Evolutionary conservation across 805 yeast species (phyloP).

Genomic region (Lachancea kluyveri): DNA sequence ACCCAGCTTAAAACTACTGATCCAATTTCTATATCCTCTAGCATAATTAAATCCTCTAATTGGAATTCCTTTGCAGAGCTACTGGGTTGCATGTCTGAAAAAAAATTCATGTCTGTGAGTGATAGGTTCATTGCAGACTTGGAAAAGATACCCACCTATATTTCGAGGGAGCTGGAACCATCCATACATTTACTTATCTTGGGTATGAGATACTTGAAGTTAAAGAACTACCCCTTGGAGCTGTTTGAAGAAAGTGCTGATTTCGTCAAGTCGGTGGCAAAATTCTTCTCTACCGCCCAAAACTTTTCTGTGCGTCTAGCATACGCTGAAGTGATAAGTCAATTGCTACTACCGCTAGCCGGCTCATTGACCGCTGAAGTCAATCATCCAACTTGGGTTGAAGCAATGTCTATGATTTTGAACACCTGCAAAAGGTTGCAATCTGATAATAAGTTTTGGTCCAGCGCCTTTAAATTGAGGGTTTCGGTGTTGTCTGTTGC

Average conservation of each 20-base stretch:
- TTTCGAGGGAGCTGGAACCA: conserved; percentile 48
- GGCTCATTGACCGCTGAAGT: conserved; percentile 87
- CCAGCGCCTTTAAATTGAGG: conserved; percentile 56
- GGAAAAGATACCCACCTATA: conserved; percentile 65
- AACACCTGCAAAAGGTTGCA: conserved; percentile 42
- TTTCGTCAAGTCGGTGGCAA: conserved; percentile 76
- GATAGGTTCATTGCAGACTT: conserved; percentile 90
- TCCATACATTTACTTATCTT: conserved; percentile 68
- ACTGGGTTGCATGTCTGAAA: conserved; percentile 84
- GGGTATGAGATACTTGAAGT: conserved; percentile 82
- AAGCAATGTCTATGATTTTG: conserved; percentile 62
- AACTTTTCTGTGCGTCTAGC: conserved; percentile 64
- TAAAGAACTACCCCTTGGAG: conserved; percentile 82
- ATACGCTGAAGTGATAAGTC: conserved; percentile 78
- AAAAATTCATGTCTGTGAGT: conserved; percentile 78
- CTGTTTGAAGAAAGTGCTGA: conserved; percentile 91
- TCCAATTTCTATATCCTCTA: conserved; percentile 58
- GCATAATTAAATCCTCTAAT: conserved; percentile 78
- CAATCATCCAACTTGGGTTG: conserved; percentile 92
- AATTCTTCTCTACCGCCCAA: conserved; percentile 64
- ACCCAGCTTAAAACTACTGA: conserved; percentile 85
- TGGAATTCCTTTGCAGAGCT: conserved; percentile 90
- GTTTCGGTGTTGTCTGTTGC: conserved; percentile 76
- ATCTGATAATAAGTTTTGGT: conserved; percentile 51
- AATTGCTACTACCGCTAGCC: conserved; percentile 73